Conservation (phyloP, 495 filamentous ascomycete species). For the Filosporella fistucella region DNA sequence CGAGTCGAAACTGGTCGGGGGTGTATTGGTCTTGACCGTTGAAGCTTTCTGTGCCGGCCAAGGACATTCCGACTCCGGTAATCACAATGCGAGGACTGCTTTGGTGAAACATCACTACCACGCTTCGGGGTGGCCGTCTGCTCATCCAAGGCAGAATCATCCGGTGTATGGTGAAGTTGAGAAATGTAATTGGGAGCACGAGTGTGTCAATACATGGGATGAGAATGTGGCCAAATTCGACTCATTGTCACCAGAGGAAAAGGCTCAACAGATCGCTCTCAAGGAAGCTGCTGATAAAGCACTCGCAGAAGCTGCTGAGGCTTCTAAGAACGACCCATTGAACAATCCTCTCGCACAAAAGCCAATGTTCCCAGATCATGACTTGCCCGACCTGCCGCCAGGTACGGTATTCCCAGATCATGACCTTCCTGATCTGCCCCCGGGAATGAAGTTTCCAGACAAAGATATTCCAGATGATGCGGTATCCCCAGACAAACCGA, state of each 20-base stretch:
- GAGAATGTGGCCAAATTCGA: slow-evolving; percentile 43
- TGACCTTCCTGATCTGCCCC: no score
- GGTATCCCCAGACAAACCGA: no score
- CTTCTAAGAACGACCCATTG: no score
- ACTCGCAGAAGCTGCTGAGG: not conserved
- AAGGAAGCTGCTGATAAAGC: not conserved
- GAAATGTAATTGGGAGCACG: slow-evolving; percentile 56
- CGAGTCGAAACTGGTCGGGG: slow-evolving; percentile 51
- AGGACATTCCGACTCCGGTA: slow-evolving; percentile 61
- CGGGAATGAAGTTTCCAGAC: no score
- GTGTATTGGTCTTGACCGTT: slow-evolving; percentile 55
- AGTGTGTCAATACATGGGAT: slow-evolving; percentile 56
- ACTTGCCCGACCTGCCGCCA: no score
- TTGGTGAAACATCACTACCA: slow-evolving; percentile 63
- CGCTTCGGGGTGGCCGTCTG: slow-evolving; percentile 51
- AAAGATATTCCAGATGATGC: no score
- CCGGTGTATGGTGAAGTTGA: slow-evolving; percentile 60
- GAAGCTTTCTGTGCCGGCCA: slow-evolving; percentile 64
- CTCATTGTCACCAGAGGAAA: slow-evolving; percentile 40
- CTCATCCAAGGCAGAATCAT: slow-evolving; percentile 53
- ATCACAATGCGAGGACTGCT: slow-evolving; percentile 51
- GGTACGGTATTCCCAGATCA: no score
- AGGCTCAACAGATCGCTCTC: slow-evolving; percentile 38
- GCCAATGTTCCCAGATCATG: no score
- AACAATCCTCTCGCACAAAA: no score